These are phyloP conservation scores for Rubia yunnanensis DNA, from an alignment of 257 asterid genomes.

Conservation along the genomic window DNA sequence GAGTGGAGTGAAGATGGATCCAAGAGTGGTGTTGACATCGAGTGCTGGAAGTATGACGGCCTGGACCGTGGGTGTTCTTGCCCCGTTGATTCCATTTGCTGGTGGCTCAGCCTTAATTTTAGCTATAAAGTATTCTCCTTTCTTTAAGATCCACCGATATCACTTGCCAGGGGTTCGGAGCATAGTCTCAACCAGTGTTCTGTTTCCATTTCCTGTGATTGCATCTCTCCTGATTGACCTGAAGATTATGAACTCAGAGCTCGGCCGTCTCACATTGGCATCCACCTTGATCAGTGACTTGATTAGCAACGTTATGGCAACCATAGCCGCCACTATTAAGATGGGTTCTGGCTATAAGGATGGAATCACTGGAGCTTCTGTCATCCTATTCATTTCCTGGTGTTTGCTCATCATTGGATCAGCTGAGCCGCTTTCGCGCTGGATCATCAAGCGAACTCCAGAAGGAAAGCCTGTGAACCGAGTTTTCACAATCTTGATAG, in stretches of 20 bases:
- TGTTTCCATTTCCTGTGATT: slow-evolving; percentile 42
- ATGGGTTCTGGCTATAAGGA: slow-evolving; percentile 34
- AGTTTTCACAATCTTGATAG: slow-evolving; percentile 34
- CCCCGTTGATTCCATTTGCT: slow-evolving; percentile 20
- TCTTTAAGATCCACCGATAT: slow-evolving; percentile 15
- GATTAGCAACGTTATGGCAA: slow-evolving; percentile 31
- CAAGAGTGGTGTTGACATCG: slow-evolving; percentile 42
- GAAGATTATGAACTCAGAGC: slow-evolving; percentile 52
- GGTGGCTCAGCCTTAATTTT: slow-evolving; percentile 10
- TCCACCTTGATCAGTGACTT: slow-evolving; percentile 51
- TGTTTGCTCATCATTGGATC: slow-evolving; percentile 37
- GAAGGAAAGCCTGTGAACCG: slow-evolving; percentile 61
- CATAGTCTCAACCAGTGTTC: slow-evolving; percentile 35
- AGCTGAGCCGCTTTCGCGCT: slow-evolving; percentile 40
- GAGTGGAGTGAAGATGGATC: slow-evolving; percentile 87
- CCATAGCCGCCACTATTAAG: slow-evolving; percentile 32
- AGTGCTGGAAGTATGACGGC: slow-evolving; percentile 53
- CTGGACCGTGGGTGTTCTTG: slow-evolving; percentile 61
- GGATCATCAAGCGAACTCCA: slow-evolving; percentile 61
- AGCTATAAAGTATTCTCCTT: not conserved
- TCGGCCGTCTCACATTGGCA: slow-evolving; percentile 52
- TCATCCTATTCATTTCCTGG: slow-evolving; percentile 25
- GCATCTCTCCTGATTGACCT: slow-evolving; percentile 63
- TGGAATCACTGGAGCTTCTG: slow-evolving; percentile 27
- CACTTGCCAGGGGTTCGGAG: slow-evolving; percentile 34